These are phyloP conservation scores for Colletotrichum viniferum DNA, from an alignment of 2,329 filamentous ascomycete species.

Conservation along the genomic window DNA sequence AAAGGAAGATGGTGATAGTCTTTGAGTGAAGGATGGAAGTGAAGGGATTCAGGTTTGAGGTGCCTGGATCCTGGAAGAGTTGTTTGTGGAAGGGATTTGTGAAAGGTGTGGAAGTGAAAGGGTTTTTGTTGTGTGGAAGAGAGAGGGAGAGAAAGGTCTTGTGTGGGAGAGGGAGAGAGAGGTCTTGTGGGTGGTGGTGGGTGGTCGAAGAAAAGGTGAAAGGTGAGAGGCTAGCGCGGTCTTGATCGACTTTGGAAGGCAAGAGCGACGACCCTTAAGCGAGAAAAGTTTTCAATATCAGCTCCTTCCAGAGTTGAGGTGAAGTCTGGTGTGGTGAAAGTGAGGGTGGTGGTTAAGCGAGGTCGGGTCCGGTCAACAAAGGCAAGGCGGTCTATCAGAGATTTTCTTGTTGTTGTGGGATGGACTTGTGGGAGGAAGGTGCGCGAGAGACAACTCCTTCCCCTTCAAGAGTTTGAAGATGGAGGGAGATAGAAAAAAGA, in stretches of 20 bases:
- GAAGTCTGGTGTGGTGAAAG: background rate
- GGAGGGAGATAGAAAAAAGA: background rate
- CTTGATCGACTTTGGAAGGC: background rate
- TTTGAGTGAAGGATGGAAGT: too few relatives aligned
- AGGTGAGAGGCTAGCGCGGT: background rate
- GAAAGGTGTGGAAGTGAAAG: background rate
- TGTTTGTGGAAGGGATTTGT: background rate
- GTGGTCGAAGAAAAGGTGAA: background rate
- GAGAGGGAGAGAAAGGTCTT: background rate
- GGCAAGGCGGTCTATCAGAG: background rate
- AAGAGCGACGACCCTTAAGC: background rate
- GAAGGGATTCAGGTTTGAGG: background rate
- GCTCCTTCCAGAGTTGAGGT: background rate
- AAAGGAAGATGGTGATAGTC: background rate
- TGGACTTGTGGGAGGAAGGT: background rate
- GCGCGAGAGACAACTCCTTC: background rate
- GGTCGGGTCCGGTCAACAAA: background rate
- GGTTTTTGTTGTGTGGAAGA: background rate
- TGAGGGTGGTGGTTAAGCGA: background rate
- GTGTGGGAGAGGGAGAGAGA: background rate
- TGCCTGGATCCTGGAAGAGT: background rate
- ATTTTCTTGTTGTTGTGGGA: background rate
- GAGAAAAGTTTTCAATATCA: background rate
- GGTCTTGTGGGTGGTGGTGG: background rate
- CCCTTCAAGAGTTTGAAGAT: background rate